Evolutionary conservation across 257 asterid genomes (phyloP).

Genomic region (Nicotiana obtusifolia): DNA sequence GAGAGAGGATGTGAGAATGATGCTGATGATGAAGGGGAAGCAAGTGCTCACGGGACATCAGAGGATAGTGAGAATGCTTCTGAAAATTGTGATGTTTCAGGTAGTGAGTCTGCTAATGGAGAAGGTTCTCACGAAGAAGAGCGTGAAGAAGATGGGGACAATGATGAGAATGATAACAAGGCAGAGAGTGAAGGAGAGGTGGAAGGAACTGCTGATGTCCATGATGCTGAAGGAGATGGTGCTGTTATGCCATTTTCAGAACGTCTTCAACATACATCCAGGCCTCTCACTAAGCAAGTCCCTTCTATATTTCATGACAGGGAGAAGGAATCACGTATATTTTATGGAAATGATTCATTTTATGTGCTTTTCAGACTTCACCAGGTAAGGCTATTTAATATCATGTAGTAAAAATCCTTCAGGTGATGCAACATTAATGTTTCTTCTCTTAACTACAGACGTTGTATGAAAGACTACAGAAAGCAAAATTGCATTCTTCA

Average conservation of each 20-base stretch:
- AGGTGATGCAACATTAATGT: constrained; percentile 11
- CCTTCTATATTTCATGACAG: constrained; percentile 34
- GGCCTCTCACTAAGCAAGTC: constrained; percentile 54
- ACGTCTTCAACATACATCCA: constrained; percentile 38
- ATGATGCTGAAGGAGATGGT: constrained; percentile 48
- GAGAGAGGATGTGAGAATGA: constrained; percentile 45
- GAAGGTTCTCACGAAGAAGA: constrained; percentile 71
- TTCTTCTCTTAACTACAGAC: constrained; percentile 41
- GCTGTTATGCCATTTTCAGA: constrained; percentile 32
- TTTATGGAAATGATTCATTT: constrained; percentile 83
- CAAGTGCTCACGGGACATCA: constrained; percentile 56
- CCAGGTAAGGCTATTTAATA: constrained; percentile 40
- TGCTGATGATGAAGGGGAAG: constrained; percentile 57
- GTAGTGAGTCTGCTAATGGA: constrained; percentile 69
- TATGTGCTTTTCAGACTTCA: constrained; percentile 87
- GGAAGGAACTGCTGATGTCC: constrained; percentile 44
- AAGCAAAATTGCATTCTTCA: constrained; percentile 67
- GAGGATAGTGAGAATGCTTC: constrained; percentile 72
- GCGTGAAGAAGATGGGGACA: constrained; percentile 55
- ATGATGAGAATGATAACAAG: constrained; percentile 49
- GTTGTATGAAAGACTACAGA: constrained; percentile 74
- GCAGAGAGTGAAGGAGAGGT: constrained; percentile 81
- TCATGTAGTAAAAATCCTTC: neutral
- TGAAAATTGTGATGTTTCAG: constrained; percentile 62
- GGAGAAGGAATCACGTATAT: constrained; percentile 40